A percentile compares a stretch with the other conserved stretches of the same genome.
These are phyloP conservation scores for Balakata baccata DNA, from an alignment of 345 rosid genomes.

Conservation along the genomic window DNA sequence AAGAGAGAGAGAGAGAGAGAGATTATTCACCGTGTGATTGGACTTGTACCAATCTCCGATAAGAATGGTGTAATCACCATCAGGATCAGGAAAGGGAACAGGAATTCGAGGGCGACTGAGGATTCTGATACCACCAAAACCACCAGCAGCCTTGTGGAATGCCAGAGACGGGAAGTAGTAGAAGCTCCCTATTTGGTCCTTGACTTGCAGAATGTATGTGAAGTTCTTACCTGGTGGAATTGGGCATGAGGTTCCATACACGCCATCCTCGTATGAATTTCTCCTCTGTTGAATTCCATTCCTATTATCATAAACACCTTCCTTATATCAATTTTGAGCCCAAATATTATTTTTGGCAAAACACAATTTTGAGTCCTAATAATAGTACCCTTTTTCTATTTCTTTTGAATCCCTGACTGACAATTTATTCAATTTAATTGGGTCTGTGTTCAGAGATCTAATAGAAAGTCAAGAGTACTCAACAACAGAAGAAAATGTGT, in stretches of 20 bases:
- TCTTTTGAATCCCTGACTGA: too few species aligned
- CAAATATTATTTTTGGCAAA: too few species aligned
- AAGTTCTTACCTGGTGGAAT: constrained; percentile 82
- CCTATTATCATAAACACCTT: constrained; percentile 37
- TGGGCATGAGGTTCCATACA: constrained; percentile 81
- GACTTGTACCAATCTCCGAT: constrained; percentile 78
- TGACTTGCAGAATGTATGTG: constrained; percentile 74
- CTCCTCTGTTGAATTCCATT: constrained; percentile 81
- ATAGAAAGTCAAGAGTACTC: too few species aligned
- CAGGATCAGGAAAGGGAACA: constrained; percentile 80
- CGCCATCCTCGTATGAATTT: constrained; percentile 79
- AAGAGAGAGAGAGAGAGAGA: background rate
- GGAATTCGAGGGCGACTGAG: constrained; percentile 82
- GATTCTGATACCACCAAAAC: constrained; percentile 70
- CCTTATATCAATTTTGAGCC: too few species aligned
- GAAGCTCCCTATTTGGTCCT: constrained; percentile 92
- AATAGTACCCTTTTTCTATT: too few species aligned
- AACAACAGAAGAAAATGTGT: too few species aligned
- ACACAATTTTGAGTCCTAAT: too few species aligned
- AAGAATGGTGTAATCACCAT: constrained; percentile 70
- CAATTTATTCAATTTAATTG: too few species aligned
- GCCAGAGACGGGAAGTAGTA: constrained; percentile 91
- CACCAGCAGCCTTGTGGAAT: constrained; percentile 93
- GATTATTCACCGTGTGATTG: constrained; percentile 64
- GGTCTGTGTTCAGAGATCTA: too few species aligned